phyloP scores from a whole-genome alignment of 305 asterid species.

The Solanum chacoense region DNA sequence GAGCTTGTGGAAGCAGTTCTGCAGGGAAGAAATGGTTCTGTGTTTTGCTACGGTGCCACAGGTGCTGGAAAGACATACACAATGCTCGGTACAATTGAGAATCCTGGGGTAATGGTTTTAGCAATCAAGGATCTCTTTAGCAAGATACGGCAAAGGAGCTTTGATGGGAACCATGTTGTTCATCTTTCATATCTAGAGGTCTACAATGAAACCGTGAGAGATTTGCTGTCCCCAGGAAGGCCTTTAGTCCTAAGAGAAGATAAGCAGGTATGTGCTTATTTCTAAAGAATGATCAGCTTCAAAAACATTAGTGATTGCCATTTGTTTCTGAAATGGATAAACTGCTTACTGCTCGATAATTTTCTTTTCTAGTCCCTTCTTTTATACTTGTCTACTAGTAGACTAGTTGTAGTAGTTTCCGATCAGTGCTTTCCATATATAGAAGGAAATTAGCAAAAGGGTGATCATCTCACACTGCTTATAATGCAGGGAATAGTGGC shows the following conservation, averaged over 20 bases:
- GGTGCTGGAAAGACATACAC: slow-evolving; percentile 67
- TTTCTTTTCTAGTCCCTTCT: background rate
- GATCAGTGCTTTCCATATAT: background rate
- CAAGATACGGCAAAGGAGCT: slow-evolving; percentile 40
- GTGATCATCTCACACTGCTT: background rate
- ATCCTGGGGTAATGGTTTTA: slow-evolving; percentile 60
- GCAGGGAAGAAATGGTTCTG: slow-evolving; percentile 56
- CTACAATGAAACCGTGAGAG: slow-evolving; percentile 52
- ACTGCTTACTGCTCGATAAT: background rate
- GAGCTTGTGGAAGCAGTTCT: slow-evolving; percentile 59
- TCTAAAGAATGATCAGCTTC: background rate
- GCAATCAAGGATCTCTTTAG: slow-evolving; percentile 56
- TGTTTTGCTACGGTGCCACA: slow-evolving; percentile 60
- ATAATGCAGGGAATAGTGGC: slow-evolving; percentile 50
- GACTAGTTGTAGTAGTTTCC: background rate
- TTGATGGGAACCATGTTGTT: slow-evolving; percentile 43
- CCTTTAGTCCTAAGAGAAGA: slow-evolving; percentile 59
- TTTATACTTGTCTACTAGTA: background rate
- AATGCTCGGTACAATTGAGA: slow-evolving; percentile 52
- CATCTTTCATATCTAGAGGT: slow-evolving; percentile 59
- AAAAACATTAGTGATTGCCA: background rate
- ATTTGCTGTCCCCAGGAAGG: slow-evolving; percentile 54
- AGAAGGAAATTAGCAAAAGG: background rate
- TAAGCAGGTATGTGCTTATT: slow-evolving; percentile 32
- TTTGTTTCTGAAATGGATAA: background rate